A percentile compares a stretch with the other conserved stretches of the same genome.
Evolutionary conservation across 306 rosid genomes (phyloP).

Genomic region (Oxytropis ochrocephala): DNA sequence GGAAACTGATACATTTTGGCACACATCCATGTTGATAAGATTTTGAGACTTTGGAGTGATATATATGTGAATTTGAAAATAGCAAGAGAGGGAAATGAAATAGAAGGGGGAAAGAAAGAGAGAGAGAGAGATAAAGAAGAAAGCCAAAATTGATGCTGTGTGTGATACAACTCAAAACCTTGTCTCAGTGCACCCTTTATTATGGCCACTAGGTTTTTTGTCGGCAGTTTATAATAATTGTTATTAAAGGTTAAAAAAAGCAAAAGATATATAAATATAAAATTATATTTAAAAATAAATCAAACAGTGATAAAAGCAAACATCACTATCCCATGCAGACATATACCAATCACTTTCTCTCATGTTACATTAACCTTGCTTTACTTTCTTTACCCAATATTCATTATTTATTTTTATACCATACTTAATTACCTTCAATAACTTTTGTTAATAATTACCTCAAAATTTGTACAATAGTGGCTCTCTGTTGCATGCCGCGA

Average conservation of each 20-base stretch:
- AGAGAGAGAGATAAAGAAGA: background rate
- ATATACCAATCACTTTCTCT: conserved; percentile 26
- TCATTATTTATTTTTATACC: background rate
- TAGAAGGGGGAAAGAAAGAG: background rate
- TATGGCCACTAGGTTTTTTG: conserved; percentile 44
- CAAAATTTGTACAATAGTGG: too few species aligned
- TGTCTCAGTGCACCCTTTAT: conserved; percentile 31
- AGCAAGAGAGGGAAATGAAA: conserved; percentile 16
- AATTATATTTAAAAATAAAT: conserved; percentile 26
- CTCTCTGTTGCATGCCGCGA: too few species aligned
- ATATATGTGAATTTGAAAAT: conserved; percentile 7
- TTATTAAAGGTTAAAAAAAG: conserved; percentile 32
- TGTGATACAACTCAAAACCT: conserved; percentile 13
- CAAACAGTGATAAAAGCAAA: conserved; percentile 32
- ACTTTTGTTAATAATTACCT: background rate
- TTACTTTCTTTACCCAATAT: conserved; percentile 12
- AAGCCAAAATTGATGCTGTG: conserved; percentile 16
- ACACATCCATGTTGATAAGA: conserved; percentile 42
- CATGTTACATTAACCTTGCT: conserved; percentile 9
- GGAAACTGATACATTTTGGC: conserved; percentile 42
- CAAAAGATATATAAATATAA: background rate
- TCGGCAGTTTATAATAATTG: conserved; percentile 47
- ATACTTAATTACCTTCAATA: background rate
- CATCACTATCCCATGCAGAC: conserved; percentile 35
- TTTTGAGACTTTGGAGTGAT: background rate